These are phyloP conservation scores for Saccharomycopsis malanga DNA, from an alignment of 805 yeast genomes.

Conservation along the genomic window DNA sequence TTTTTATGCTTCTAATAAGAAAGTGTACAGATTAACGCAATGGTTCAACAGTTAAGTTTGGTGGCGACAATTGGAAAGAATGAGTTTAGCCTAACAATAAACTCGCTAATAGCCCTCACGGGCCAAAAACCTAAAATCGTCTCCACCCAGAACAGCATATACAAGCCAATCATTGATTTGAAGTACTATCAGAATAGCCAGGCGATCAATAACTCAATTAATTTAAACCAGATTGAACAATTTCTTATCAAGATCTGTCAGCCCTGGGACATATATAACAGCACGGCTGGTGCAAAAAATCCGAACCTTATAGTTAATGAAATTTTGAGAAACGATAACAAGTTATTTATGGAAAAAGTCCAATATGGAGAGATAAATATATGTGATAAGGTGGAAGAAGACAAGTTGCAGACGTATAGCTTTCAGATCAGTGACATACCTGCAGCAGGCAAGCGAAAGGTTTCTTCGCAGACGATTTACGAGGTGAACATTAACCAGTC, in stretches of 20 bases:
- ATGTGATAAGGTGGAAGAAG: neutral
- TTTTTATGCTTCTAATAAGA: too few species aligned
- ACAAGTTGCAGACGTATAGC: slow-evolving; percentile 40
- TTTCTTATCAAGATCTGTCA: slow-evolving; percentile 6
- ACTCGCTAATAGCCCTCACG: slow-evolving; percentile 16
- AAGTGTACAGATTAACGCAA: too few species aligned
- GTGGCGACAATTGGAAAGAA: slow-evolving; percentile 4
- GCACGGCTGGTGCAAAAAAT: slow-evolving; percentile 3
- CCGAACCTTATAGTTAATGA: slow-evolving; percentile 19
- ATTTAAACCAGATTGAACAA: slow-evolving; percentile 18
- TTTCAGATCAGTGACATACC: slow-evolving; percentile 67
- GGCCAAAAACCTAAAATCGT: slow-evolving; percentile 19
- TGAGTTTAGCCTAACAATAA: slow-evolving; percentile 17
- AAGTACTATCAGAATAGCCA: slow-evolving; percentile 14
- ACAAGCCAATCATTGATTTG: slow-evolving; percentile 15
- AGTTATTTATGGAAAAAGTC: slow-evolving; percentile 3
- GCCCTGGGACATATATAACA: slow-evolving; percentile 12
- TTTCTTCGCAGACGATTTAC: slow-evolving; percentile 58
- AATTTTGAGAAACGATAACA: slow-evolving; percentile 10
- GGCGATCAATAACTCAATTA: slow-evolving; percentile 11
- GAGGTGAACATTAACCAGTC: slow-evolving; percentile 38
- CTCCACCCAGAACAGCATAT: slow-evolving; percentile 9
- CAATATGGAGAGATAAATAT: neutral
- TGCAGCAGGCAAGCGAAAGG: slow-evolving; percentile 61
- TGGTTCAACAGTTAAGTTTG: slow-evolving; percentile 22